Percentiles rank a stretch among this genome's conserved stretches.
These are phyloP conservation scores for Mucor plumbeus DNA, from an alignment of 371 early-diverging fungal genomes.

Conservation along the genomic window DNA sequence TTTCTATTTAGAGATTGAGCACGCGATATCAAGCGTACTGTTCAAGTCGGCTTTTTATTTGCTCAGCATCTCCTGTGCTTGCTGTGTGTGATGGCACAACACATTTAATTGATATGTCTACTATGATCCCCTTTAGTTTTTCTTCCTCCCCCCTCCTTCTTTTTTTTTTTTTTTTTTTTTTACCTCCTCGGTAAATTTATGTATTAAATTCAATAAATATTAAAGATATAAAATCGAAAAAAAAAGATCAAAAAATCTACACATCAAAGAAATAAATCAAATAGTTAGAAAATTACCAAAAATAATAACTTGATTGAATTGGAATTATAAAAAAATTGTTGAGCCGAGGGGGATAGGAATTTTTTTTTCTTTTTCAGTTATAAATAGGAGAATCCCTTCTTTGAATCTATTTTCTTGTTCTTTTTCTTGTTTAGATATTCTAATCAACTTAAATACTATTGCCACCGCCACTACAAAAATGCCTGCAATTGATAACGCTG, in stretches of 20 bases:
- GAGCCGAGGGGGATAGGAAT: constrained; percentile 12
- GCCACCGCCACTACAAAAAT: constrained; percentile 13
- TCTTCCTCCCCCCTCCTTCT: too few species aligned
- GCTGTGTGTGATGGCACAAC: not conserved
- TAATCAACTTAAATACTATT: not conserved
- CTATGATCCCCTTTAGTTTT: constrained; percentile 1
- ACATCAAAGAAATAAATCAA: constrained; percentile 3
- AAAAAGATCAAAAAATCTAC: not conserved
- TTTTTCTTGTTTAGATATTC: constrained; percentile 10
- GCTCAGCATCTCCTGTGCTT: not conserved
- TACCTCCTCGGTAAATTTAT: not conserved
- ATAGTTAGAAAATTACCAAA: not conserved
- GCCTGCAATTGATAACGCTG: constrained; percentile 2
- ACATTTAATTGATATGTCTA: not conserved
- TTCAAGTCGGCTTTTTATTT: constrained; percentile 7
- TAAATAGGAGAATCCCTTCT: constrained; percentile 15
- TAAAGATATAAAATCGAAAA: not conserved
- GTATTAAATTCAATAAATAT: not conserved
- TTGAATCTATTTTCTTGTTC: not conserved
- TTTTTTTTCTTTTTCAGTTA: constrained; percentile 1
- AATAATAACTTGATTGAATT: not conserved
- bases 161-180: not conserved
- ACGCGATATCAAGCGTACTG: constrained; percentile 14
- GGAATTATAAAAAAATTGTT: not conserved
- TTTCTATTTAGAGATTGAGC: constrained; percentile 11